phyloP scores from a whole-genome alignment of 805 yeast genomes.

The Lachancea dasiensis region DNA sequence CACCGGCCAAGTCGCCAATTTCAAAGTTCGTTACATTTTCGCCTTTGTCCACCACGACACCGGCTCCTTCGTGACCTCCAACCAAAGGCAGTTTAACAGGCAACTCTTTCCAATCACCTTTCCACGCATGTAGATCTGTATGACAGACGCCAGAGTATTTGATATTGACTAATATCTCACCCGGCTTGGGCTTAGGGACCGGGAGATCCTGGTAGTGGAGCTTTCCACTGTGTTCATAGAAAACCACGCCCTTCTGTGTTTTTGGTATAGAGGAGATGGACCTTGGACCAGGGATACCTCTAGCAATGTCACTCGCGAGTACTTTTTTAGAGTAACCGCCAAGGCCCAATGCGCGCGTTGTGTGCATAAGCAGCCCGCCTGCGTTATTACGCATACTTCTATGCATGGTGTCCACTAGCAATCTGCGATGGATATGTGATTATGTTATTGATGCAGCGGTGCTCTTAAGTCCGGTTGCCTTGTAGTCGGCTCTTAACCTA shows the following conservation, averaged over 20 bases:
- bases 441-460: too few species aligned
- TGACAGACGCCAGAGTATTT: conserved; percentile 73
- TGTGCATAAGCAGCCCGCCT: background rate
- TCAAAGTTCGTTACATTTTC: conserved; percentile 53
- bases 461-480: too few species aligned
- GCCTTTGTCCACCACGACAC: conserved; percentile 61
- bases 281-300: too few species aligned
- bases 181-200: conserved; percentile 57
- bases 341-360: background rate
- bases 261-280: conserved; percentile 33
- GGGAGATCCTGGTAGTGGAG: conserved; percentile 47
- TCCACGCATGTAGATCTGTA: conserved; percentile 71
- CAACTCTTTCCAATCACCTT: conserved; percentile 60
- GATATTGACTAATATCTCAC: conserved; percentile 58
- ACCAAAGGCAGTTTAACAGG: conserved; percentile 53
- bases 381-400: conserved; percentile 1
- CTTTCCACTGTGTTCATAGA: conserved; percentile 43
- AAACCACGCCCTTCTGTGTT: conserved; percentile 47
- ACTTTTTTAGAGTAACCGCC: too few species aligned
- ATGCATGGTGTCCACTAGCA: background rate
- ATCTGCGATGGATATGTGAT: too few species aligned
- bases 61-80: conserved; percentile 74
- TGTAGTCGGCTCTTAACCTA: too few species aligned
- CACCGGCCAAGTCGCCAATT: conserved; percentile 61
- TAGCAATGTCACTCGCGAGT: too few species aligned